Base-by-base conservation (phyloP, 805 yeast species). In the Starmerella bacillaris region DNA sequence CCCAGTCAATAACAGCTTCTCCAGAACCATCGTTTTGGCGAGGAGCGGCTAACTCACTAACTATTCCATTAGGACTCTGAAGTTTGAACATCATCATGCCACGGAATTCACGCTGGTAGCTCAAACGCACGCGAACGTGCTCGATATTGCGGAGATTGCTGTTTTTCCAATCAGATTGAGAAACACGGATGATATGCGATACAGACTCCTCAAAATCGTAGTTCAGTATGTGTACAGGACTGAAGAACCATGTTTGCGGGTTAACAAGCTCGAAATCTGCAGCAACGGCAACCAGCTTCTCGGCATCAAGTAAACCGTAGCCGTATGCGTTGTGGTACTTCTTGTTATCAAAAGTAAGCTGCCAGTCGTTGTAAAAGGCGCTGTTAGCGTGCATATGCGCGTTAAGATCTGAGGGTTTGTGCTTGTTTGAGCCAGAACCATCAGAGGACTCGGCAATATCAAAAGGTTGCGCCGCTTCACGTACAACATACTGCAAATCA, bases 261-360 rank as follows among this genome's bases (percentile, higher is more conserved):
- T 79, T 80, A n/a, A 89, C 89, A 34, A 72, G 71, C 49, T 67
- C 60, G 86, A 93, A 79, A n/a, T 50, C 52, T 45, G 67, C 61
- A 1, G 95, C 94, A 50, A 66, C 57, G 31, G 69, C 67, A 3
- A 78, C 92, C 52, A 89, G 67, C 18, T 55, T 58, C 45, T 68
- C 74, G 0, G 95, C 86, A 56, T 89, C 95, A 18, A 84, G 58
- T 49, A 78, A 78, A 32, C 98, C 98, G 61, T 74, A 89, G 0
- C 98, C 98, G 57, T 75, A 89, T 42, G 65, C 68, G 49, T 82
- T 94, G 7, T 92, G 79, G 54, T 77, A 89, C 45, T 63, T 60
- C 47, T 72, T 68, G 14, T 77, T 67, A 44, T 76, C 59, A 0
- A 77, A 75, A 3, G 84, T 71, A 5, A 58, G 53, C 54, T 80